A percentile compares a stretch with the other conserved stretches of the same genome.
Conservation (phyloP, 2,329 filamentous ascomycete species). For the Venturia effusa region DNA sequence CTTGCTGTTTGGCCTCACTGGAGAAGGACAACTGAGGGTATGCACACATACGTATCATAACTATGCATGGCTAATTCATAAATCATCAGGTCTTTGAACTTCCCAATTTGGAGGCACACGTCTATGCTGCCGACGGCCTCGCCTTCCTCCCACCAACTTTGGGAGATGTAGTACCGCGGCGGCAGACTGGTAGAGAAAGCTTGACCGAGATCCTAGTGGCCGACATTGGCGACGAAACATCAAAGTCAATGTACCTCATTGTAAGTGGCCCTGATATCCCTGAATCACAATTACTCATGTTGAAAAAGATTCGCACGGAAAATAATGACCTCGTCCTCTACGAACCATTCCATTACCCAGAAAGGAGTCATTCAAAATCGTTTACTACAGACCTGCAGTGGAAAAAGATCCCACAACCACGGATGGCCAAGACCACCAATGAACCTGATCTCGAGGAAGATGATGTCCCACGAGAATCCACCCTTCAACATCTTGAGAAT, state of each 20-base stretch:
- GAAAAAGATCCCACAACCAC: slow-evolving; percentile 60
- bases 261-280: slow-evolving; percentile 39
- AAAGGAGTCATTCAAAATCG: slow-evolving; percentile 23
- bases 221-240: slow-evolving; percentile 67
- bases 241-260: slow-evolving; percentile 67
- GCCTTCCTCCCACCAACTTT: slow-evolving; percentile 68
- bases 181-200: slow-evolving; percentile 60
- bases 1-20: slow-evolving; percentile 66
- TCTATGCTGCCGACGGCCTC: slow-evolving; percentile 67
- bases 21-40: slow-evolving; percentile 64
- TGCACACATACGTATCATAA: slow-evolving; percentile 22
- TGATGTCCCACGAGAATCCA: slow-evolving; percentile 25
- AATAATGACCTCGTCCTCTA: slow-evolving; percentile 82
- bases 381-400: slow-evolving; percentile 57
- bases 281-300: slow-evolving; percentile 11
- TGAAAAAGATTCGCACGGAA: slow-evolving; percentile 56
- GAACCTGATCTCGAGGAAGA: slow-evolving; percentile 40
- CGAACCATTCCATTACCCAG: slow-evolving; percentile 55
- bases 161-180: slow-evolving; percentile 56
- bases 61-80: not conserved
- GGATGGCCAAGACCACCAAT: slow-evolving; percentile 48
- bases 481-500: slow-evolving; percentile 49
- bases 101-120: slow-evolving; percentile 57
- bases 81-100: slow-evolving; percentile 58
- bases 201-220: slow-evolving; percentile 73